Evolutionary conservation across 345 rosid species (phyloP), one percentile per base, ranked within the genome.

Genomic region (Balakata baccata): DNA sequence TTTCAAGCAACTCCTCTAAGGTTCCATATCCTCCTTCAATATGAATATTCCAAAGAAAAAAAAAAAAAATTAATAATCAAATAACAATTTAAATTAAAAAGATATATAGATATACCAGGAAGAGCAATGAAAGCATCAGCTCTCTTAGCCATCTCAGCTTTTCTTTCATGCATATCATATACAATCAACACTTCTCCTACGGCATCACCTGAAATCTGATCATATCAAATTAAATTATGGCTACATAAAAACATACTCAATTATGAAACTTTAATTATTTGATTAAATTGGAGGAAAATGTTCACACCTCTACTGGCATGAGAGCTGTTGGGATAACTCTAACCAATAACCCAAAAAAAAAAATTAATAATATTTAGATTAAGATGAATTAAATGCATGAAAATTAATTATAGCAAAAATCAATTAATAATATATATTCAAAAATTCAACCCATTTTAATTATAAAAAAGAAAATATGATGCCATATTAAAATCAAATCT

Each of bases 11-110:
- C 85, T 88, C 92, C 69, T 88, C 89, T 71, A 86, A 74, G 62
- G 92, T 86, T 77, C 92, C 92, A 72, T 83, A 88, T 17, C 92
- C 92, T 76, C 88, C 89, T 88, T 73, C 69, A 69, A 37, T 2
- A 57, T 12, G 11, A 11, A 11, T 29, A 69, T 52, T 7, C 6
- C 11, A 52, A 50, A 60, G 22, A 2, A 29, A 29, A 29, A 29
- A 41, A 14, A 0, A 10, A 41, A 41, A 29, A 68, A 23, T 6
- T 12, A 52, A 54, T 51, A 7, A 4, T 20, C 38, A 58, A 0
- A 20, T 34, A 4, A 4, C 18, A 18, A 20, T 67, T 12, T 66
- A 29, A 29, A 29, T 29, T 29, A 29, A 29, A 29, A 29, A 29
- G 34, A 29, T 29, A 22, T 34, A 61, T 58, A 9, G 29, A 37